These are phyloP conservation scores for Ilyonectria destructans DNA, from an alignment of 2,329 filamentous ascomycete species.

Conservation along the genomic window DNA sequence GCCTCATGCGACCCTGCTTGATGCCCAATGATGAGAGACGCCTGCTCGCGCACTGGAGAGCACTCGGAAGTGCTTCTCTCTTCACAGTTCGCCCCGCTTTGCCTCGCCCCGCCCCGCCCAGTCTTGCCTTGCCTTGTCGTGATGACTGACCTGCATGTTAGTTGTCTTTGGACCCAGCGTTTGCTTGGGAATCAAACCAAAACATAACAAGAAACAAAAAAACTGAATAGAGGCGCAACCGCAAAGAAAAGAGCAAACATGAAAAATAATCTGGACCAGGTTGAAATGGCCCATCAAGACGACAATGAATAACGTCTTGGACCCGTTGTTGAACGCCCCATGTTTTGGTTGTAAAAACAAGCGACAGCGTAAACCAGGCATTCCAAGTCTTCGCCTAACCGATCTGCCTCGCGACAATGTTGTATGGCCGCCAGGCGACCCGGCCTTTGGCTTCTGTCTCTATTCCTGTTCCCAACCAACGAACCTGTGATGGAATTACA, in stretches of 20 bases:
- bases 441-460: conserved; percentile 47
- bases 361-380: conserved; percentile 80
- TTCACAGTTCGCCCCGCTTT: neutral
- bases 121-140: conserved; percentile 9
- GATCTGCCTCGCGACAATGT: conserved; percentile 74
- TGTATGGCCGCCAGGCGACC: conserved; percentile 75
- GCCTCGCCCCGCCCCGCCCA: neutral
- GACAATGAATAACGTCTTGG: conserved; percentile 74
- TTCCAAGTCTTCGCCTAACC: conserved; percentile 70
- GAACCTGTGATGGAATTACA: conserved; percentile 68
- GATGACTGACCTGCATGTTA: neutral
- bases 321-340: conserved; percentile 84
- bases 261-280: conserved; percentile 63
- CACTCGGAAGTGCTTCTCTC: neutral
- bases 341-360: conserved; percentile 93
- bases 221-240: conserved; percentile 32
- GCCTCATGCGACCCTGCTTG: neutral
- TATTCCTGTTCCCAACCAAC: conserved; percentile 38
- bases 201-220: conserved; percentile 26
- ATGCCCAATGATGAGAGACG: neutral
- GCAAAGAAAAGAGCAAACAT: conserved; percentile 36
- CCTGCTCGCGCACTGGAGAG: neutral
- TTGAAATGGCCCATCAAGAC: conserved; percentile 77
- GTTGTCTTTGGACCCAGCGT: conserved; percentile 8
- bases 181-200: conserved; percentile 10